Evolutionary conservation across 176 grass and related monocot genomes (phyloP).

Genomic region (Thinopyrum elongatum): DNA sequence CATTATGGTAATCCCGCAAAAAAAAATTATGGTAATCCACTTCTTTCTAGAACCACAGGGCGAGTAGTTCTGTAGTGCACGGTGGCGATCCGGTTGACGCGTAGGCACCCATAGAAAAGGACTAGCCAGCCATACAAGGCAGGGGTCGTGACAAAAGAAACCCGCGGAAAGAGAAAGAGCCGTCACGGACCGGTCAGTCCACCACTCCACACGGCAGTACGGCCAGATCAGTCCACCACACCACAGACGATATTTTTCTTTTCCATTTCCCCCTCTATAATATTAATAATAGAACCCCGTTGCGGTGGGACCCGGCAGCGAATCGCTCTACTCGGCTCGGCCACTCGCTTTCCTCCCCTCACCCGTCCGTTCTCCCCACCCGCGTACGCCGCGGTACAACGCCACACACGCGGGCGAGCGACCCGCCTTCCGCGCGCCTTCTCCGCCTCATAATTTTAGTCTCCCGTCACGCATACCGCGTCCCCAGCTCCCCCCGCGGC

Average conservation of each 20-base stretch:
- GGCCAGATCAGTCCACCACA: not conserved
- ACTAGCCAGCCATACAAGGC: not conserved
- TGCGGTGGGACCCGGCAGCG: not conserved
- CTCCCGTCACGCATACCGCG: not conserved
- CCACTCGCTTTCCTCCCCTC: not conserved
- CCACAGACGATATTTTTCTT: no score
- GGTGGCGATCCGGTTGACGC: not conserved
- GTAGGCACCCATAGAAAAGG: not conserved
- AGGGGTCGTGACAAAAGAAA: not conserved
- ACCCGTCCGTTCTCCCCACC: not conserved
- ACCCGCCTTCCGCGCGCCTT: not conserved
- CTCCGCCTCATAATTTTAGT: not conserved
- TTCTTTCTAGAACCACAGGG: no score
- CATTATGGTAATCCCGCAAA: no score
- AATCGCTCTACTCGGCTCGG: not conserved
- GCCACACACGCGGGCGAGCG: not conserved
- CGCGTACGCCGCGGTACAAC: slow-evolving; percentile 20
- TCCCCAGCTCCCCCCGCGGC: not conserved
- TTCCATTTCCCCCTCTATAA: no score
- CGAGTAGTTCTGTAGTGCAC: not conserved
- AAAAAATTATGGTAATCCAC: no score
- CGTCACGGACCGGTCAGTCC: not conserved
- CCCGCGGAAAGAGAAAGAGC: not conserved
- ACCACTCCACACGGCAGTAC: not conserved
- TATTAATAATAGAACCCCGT: no score